Conservation (phyloP, 257 asterid species). For the Lycium barbarum region DNA sequence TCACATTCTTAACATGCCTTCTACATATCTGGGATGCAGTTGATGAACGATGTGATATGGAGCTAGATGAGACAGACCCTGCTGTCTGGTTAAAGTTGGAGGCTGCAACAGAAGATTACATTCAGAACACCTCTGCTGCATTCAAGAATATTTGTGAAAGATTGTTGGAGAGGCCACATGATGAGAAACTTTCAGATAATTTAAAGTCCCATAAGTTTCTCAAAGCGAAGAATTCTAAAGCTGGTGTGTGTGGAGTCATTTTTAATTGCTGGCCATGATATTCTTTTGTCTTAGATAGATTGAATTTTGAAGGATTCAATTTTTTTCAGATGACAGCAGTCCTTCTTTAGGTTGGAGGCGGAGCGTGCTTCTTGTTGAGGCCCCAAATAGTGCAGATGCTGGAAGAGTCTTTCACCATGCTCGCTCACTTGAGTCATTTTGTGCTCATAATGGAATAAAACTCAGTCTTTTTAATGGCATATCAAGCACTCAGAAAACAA, state of each 20-base stretch:
- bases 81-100: constrained; percentile 87
- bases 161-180: constrained; percentile 76
- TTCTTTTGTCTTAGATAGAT: constrained; percentile 30
- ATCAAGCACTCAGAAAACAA: constrained; percentile 60
- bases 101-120: constrained; percentile 84
- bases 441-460: constrained; percentile 73
- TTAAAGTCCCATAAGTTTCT: constrained; percentile 59
- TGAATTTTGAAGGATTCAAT: constrained; percentile 30
- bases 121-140: constrained; percentile 60
- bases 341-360: constrained; percentile 97
- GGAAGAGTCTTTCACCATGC: constrained; percentile 92
- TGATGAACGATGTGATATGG: constrained; percentile 98
- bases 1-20: constrained; percentile 6
- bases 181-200: constrained; percentile 70
- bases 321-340: constrained; percentile 54
- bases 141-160: constrained; percentile 80
- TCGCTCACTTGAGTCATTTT: constrained; percentile 84
- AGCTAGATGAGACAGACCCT: constrained; percentile 98
- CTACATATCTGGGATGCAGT: constrained; percentile 50
- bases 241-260: constrained; percentile 37
- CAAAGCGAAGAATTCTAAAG: constrained; percentile 59
- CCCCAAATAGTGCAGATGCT: constrained; percentile 95
- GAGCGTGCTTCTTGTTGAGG: constrained; percentile 87
- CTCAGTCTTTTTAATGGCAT: constrained; percentile 61
- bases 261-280: constrained; percentile 23